A percentile compares a stretch with the other conserved stretches of the same genome.
phyloP scores from a whole-genome alignment of 331 rosid genomes.

The Rhamnella rubrinervis region DNA sequence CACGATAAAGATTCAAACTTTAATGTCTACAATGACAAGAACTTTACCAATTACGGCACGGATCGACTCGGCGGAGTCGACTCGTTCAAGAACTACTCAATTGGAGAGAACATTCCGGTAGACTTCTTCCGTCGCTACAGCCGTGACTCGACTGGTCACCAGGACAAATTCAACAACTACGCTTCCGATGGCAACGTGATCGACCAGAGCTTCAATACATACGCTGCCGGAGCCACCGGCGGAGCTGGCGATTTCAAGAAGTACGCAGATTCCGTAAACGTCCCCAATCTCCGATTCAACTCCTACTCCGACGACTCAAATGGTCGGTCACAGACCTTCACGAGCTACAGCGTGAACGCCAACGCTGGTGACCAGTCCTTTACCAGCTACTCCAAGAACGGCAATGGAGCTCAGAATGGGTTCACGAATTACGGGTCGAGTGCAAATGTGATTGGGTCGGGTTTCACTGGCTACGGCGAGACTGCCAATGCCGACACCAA shows the following conservation, averaged over 20 bases:
- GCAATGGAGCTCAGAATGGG: constrained; percentile 57
- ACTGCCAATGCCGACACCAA: constrained; percentile 49
- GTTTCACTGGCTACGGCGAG: constrained; percentile 60
- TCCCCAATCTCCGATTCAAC: constrained; percentile 64
- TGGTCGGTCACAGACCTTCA: constrained; percentile 66
- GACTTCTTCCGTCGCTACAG: constrained; percentile 92
- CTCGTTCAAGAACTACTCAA: constrained; percentile 76
- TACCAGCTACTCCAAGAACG: constrained; percentile 62
- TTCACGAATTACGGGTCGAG: constrained; percentile 60
- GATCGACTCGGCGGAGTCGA: constrained; percentile 66
- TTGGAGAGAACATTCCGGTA: constrained; percentile 44
- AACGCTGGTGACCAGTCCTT: constrained; percentile 80
- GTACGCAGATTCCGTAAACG: constrained; percentile 60
- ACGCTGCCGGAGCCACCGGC: constrained; percentile 60
- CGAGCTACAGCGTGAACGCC: constrained; percentile 60
- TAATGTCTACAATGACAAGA: constrained; percentile 40
- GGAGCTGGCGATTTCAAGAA: constrained; percentile 68
- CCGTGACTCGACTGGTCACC: constrained; percentile 59
- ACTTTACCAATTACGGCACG: constrained; percentile 86
- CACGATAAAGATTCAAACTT: constrained; percentile 59
- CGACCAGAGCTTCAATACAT: constrained; percentile 72
- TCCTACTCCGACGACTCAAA: constrained; percentile 73
- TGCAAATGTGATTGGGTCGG: constrained; percentile 65
- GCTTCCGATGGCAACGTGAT: constrained; percentile 58
- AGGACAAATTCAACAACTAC: constrained; percentile 59